phyloP scores from a whole-genome alignment of 2,329 filamentous ascomycete species.

The Diaporthe capsici region DNA sequence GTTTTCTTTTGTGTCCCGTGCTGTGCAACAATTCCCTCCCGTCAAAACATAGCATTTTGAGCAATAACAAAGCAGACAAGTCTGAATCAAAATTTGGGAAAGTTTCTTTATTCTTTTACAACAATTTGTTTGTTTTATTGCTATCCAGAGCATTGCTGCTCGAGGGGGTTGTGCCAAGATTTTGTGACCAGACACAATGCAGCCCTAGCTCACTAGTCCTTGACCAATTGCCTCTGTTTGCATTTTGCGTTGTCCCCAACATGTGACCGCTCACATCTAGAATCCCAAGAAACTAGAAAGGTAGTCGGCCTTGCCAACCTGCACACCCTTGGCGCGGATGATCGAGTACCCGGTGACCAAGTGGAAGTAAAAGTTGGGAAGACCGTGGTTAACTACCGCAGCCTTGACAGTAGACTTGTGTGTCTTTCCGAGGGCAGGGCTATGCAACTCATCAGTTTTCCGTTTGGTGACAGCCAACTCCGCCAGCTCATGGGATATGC shows the following conservation, averaged over 20 bases:
- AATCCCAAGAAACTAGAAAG: constrained; percentile 48
- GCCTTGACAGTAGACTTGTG: constrained; percentile 48
- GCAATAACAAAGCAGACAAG: not conserved
- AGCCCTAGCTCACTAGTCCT: not conserved
- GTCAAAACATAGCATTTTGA: not conserved
- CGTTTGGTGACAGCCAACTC: no score
- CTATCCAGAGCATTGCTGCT: not conserved
- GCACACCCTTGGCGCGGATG: constrained; percentile 68
- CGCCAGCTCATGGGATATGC: not conserved
- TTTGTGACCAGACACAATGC: not conserved
- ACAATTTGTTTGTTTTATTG: not conserved
- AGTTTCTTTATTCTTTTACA: not conserved
- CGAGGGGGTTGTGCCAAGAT: no score
- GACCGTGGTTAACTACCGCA: constrained; percentile 61
- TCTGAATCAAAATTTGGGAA: not conserved
- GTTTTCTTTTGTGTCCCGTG: not conserved
- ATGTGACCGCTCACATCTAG: not conserved
- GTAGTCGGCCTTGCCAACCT: constrained; percentile 70
- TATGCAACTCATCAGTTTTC: not conserved
- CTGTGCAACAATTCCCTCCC: not conserved
- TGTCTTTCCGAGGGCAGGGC: constrained; percentile 36
- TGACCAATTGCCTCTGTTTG: not conserved
- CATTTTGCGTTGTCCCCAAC: not conserved
- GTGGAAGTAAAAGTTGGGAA: constrained; percentile 76
- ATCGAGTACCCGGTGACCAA: constrained; percentile 69